Evolutionary conservation across 345 rosid species (phyloP).

Genomic region (Brassica juncea): DNA sequence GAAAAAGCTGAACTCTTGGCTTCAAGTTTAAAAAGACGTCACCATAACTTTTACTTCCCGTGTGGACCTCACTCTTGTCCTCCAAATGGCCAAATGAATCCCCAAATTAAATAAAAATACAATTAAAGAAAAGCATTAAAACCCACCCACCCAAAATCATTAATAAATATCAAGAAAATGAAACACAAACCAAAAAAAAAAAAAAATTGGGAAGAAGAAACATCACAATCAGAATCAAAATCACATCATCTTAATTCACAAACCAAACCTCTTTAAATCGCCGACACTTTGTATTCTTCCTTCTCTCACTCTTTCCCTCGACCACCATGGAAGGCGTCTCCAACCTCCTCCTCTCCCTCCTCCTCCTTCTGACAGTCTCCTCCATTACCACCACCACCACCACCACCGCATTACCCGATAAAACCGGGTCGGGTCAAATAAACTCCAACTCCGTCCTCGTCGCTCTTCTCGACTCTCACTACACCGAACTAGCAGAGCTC

Average conservation of each 20-base stretch:
- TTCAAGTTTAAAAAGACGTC: constrained; percentile 22
- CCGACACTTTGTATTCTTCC: constrained; percentile 36
- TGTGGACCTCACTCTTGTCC: constrained; percentile 6
- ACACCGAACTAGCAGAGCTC: constrained; percentile 89
- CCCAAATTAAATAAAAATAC: not conserved
- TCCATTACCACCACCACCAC: constrained; percentile 41
- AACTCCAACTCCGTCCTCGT: constrained; percentile 94
- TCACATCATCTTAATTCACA: constrained; percentile 26
- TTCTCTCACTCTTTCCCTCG: constrained; percentile 8
- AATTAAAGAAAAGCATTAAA: constrained; percentile 15
- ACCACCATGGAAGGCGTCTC: constrained; percentile 66
- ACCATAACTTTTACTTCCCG: constrained; percentile 9
- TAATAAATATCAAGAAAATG: constrained; percentile 7
- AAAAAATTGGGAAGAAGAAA: constrained; percentile 19
- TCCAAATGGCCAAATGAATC: not conserved
- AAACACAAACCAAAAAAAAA: not conserved
- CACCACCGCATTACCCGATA: constrained; percentile 56
- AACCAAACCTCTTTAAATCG: constrained; percentile 10
- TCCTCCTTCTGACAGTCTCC: constrained; percentile 33
- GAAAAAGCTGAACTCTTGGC: constrained; percentile 35
- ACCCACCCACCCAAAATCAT: constrained; percentile 26
- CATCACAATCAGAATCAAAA: constrained; percentile 33
- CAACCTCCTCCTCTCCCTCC: constrained; percentile 9
- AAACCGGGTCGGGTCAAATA: constrained; percentile 52
- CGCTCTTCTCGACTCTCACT: constrained; percentile 95